Conservation (phyloP, 2,329 filamentous ascomycete species). For the Colletotrichum camelliae region DNA sequence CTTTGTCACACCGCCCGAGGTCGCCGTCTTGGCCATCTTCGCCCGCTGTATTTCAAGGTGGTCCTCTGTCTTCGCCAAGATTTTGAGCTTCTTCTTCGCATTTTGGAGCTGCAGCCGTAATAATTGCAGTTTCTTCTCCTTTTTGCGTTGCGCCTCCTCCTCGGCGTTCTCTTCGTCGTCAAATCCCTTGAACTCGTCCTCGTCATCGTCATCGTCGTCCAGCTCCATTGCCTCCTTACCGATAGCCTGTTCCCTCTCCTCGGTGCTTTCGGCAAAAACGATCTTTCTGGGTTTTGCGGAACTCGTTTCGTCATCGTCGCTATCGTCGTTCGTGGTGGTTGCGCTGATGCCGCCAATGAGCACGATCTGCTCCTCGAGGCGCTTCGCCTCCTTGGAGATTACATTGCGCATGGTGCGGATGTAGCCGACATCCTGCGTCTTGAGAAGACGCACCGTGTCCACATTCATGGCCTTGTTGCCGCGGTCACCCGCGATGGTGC, state of each 20-base stretch:
- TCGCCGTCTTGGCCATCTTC: conserved; percentile 70
- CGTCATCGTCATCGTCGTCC: conserved; percentile 30
- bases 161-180: conserved; percentile 24
- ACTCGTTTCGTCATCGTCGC: conserved; percentile 36
- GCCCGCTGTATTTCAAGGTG: conserved; percentile 64
- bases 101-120: conserved; percentile 54
- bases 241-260: conserved; percentile 37
- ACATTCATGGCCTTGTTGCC: conserved; percentile 60
- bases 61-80: conserved; percentile 60
- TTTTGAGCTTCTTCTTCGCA: conserved; percentile 59
- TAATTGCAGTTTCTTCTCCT: conserved; percentile 47
- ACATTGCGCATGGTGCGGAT: conserved; percentile 67
- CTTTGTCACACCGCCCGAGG: conserved; percentile 63
- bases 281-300: conserved; percentile 50
- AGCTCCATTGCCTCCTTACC: conserved; percentile 31
- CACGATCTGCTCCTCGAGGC: conserved; percentile 59
- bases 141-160: conserved; percentile 40
- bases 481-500: conserved; percentile 62
- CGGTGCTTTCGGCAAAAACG: conserved; percentile 52
- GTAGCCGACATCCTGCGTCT: conserved; percentile 73
- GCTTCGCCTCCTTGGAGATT: conserved; percentile 60
- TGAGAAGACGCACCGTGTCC: conserved; percentile 66
- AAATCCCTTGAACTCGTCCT: conserved; percentile 28
- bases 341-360: conserved; percentile 38
- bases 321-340: conserved; percentile 40